Conservation (phyloP, 2,329 filamentous ascomycete genomes). For the Apiospora hydei region DNA sequence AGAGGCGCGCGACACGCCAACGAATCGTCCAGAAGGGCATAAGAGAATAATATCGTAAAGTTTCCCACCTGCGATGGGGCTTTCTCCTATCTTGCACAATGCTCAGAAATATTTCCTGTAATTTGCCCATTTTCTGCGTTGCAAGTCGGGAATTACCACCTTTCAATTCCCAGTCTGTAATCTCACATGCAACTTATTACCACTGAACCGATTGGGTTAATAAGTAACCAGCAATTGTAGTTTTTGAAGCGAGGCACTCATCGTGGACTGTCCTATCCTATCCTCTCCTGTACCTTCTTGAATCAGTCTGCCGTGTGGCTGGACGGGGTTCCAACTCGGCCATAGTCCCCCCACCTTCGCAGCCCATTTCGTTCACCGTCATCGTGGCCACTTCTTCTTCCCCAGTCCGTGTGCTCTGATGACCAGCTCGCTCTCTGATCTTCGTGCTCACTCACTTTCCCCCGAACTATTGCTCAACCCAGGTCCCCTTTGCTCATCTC, state of each 20-base stretch:
- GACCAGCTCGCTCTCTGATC: background rate
- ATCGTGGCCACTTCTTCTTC: conserved; percentile 20
- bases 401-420: conserved; percentile 9
- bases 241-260: background rate
- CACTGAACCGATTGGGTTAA: background rate
- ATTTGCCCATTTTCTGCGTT: background rate
- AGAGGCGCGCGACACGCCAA: conserved; percentile 2
- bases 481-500: conserved; percentile 10
- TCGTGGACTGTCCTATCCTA: background rate
- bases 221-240: background rate
- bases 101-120: background rate
- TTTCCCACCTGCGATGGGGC: conserved; percentile 14
- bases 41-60: conserved; percentile 1
- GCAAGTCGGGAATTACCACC: background rate
- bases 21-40: conserved; percentile 14
- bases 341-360: conserved; percentile 13
- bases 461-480: conserved; percentile 1
- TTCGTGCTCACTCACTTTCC: conserved; percentile 4
- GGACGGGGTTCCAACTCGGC: conserved; percentile 1
- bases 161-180: background rate
- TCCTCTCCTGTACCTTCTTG: background rate
- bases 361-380: conserved; percentile 16
- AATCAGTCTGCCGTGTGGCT: background rate
- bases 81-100: conserved; percentile 9
- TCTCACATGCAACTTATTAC: background rate